phyloP scores from a whole-genome alignment of 2,329 filamentous ascomycete species.

The Magnaporthales sp. region DNA sequence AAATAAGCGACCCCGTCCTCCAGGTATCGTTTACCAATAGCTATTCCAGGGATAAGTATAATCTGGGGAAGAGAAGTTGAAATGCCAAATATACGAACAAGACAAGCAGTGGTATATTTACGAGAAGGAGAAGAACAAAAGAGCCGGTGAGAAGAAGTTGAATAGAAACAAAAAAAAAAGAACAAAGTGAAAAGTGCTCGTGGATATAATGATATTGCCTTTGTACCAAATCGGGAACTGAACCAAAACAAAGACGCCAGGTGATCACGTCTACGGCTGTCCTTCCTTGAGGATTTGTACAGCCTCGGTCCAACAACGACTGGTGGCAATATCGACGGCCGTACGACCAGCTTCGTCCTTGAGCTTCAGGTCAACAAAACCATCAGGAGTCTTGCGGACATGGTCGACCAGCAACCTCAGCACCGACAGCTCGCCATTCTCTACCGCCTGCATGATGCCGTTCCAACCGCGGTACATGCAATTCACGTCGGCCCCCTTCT shows the following conservation, averaged over 20 bases:
- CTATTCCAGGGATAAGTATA: background rate
- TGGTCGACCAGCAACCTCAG: conserved; percentile 39
- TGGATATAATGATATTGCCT: background rate
- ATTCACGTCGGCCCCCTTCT: conserved; percentile 58
- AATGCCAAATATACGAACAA: background rate
- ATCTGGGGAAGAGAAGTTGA: background rate
- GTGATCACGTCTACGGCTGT: background rate
- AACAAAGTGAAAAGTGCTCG: background rate
- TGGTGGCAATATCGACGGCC: conserved; percentile 48
- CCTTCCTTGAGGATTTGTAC: conserved; percentile 29
- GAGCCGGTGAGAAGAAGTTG: background rate
- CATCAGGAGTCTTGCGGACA: conserved; percentile 6
- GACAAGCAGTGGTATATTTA: background rate
- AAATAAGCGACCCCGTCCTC: background rate
- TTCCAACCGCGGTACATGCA: conserved; percentile 59
- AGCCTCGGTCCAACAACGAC: conserved; percentile 50
- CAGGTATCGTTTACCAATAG: background rate
- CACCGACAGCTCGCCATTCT: conserved; percentile 50
- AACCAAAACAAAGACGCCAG: background rate
- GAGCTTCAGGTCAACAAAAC: conserved; percentile 14
- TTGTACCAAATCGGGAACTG: background rate
- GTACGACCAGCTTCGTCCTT: conserved; percentile 18
- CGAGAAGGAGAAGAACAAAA: background rate
- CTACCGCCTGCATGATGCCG: conserved; percentile 55
- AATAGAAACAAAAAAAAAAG: background rate